Base-by-base conservation (phyloP, 208 protist genomes). In the Trypanosoma melophagium region DNA sequence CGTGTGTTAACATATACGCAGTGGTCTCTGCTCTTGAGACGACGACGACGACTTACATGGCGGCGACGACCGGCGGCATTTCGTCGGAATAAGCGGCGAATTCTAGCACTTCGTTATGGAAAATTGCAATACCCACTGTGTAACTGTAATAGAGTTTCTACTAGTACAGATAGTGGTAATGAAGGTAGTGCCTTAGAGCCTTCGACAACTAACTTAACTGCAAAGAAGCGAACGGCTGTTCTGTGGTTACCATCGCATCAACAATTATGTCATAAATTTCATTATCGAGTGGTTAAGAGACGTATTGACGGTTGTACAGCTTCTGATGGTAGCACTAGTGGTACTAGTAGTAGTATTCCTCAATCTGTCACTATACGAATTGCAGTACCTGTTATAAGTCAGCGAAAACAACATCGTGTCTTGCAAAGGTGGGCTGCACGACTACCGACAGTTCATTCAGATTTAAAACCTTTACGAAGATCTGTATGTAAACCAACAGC, bases 221-320 rank as follows among this genome's bases (percentile, higher is more conserved):
- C 1, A 31, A 38, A n/a, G 7, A 16, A 44, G 14, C 19, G 47
- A 8, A 55, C 56, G 17, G 49, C 22, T 54, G 70, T 65, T 35
- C 3, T 73, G 19, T 89, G 83, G 86, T 74, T 92, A 35, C 86
- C 86, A 31, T 86, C 83, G 10, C 86, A 89, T 62, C 51, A 52
- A 9, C 71, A 71, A 4, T 56, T 86, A 16, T 68, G 75, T 28
- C 76, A 77, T 44, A 76, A 72, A 24, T 87, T 86, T 69, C 81
- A 80, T 54, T 68, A 74, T 42, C 7, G 21, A n/a, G 31, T 63
- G 35, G 25, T 35, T 12, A 74, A 68, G 42, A 41, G 12, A 38
- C 38, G 45, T 17, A 21, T 68, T 51, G 19, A 64, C 14, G 53
- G 35, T 14, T 76, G 70, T 25, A 38, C 44, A 42, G 19, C 0